Percentiles rank a stretch among this genome's conserved stretches.
These are phyloP conservation scores for Trichoderma afroharzianum DNA, from an alignment of 2,329 filamentous ascomycete genomes.

Conservation along the genomic window DNA sequence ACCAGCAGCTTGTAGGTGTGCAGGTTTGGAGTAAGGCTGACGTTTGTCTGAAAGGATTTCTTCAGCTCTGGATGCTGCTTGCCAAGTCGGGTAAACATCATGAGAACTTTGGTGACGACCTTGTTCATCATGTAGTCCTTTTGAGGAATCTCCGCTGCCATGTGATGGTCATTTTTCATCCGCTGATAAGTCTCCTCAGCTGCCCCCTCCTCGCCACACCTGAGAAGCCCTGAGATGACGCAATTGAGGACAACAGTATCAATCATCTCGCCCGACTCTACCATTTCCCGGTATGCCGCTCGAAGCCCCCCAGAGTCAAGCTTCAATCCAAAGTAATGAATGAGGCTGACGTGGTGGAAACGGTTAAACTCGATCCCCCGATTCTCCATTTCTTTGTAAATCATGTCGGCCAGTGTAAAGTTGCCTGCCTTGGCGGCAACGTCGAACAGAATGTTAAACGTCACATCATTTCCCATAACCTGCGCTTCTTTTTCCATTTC, in stretches of 20 bases:
- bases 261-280: conserved; percentile 81
- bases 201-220: conserved; percentile 69
- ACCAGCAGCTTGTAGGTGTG: conserved; percentile 78
- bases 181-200: conserved; percentile 78
- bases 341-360: conserved; percentile 75
- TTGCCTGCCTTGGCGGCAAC: conserved; percentile 82
- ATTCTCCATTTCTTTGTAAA: conserved; percentile 74
- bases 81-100: conserved; percentile 54
- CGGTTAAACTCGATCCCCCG: conserved; percentile 69
- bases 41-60: conserved; percentile 53
- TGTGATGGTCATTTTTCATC: conserved; percentile 66
- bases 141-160: conserved; percentile 38
- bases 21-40: conserved; percentile 68
- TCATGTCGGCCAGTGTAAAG: conserved; percentile 76
- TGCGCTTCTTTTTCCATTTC: conserved; percentile 78
- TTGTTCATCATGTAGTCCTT: conserved; percentile 46
- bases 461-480: conserved; percentile 66
- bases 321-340: conserved; percentile 77
- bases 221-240: conserved; percentile 74
- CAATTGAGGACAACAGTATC: conserved; percentile 85
- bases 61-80: conserved; percentile 54
- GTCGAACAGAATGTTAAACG: conserved; percentile 91
- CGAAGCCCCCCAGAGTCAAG: conserved; percentile 71
- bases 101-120: conserved; percentile 52
- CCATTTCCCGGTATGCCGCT: conserved; percentile 74